phyloP scores from a whole-genome alignment of 1,284 basidiomycete genomes.

The Stereum hirsutum region DNA sequence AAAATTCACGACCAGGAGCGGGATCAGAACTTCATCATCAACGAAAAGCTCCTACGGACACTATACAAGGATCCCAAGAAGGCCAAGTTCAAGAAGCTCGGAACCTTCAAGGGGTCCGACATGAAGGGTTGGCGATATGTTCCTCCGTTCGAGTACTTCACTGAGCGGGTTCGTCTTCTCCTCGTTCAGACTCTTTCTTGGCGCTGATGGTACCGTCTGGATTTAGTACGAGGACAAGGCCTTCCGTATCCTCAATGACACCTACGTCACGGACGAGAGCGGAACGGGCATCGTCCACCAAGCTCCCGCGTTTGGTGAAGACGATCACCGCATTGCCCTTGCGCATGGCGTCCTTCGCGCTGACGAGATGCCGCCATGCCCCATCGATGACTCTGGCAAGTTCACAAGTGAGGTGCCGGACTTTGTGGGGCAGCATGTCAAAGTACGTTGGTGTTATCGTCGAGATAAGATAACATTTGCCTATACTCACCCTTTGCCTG shows the following conservation, averaged over 20 bases:
- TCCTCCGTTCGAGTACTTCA: constrained; percentile 96
- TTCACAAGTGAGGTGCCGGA: constrained; percentile 91
- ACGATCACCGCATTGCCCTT: constrained; percentile 93
- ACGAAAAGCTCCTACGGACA: constrained; percentile 82
- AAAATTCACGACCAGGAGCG: constrained; percentile 93
- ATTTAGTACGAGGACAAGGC: constrained; percentile 83
- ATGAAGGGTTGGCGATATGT: constrained; percentile 96
- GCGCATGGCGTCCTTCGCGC: constrained; percentile 73
- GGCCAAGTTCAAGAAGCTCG: constrained; percentile 92
- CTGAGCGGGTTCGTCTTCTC: constrained; percentile 63
- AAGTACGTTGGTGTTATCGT: constrained; percentile 38
- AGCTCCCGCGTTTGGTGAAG: constrained; percentile 97
- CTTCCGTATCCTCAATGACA: constrained; percentile 86
- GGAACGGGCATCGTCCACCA: constrained; percentile 99
- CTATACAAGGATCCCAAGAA: constrained; percentile 98
- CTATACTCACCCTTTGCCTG: background rate
- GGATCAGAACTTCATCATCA: constrained; percentile 87
- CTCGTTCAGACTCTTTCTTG: background rate
- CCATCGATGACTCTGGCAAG: constrained; percentile 83
- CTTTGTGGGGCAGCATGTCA: constrained; percentile 87
- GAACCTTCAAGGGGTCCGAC: constrained; percentile 81
- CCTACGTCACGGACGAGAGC: constrained; percentile 89
- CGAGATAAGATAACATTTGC: background rate
- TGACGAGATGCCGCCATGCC: constrained; percentile 94
- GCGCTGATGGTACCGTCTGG: background rate